Base-by-base conservation (phyloP, 305 asterid genomes). In the Fraxinus floribunda region DNA sequence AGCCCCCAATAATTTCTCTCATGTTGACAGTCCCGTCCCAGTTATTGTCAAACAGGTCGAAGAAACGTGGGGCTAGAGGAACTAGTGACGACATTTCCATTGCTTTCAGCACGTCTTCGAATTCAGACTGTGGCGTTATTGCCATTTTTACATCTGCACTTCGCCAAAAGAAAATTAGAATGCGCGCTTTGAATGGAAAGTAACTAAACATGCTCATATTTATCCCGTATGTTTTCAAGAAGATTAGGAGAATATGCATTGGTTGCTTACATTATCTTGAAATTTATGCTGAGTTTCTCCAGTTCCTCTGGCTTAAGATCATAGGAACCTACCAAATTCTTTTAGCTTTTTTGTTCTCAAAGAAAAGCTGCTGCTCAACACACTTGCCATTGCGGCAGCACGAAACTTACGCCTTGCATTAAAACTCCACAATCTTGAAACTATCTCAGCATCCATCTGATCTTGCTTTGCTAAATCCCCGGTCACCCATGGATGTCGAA, bases 341-440 rank as follows among this genome's bases (percentile, higher is more conserved):
- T 94, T 92, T 79, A 94, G 91, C 77, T 91, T 94, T 64, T 92
- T 91, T 10, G 85, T 86, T 82, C 92, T 90, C 87, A 91, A 81
- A 2, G 94, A 91, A 81, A 94, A 91, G 85, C 95, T 90, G 82
- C 92, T 94, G 88, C 98, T 92, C 2, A 93, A 74, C 72, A 94
- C 89, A 76, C 97, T 94, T 7, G 98, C 98, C 92, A 94, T 90
- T 49, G 95, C 97, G 39, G 97, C 98, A 32, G 93, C 98, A 1
- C 96, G 95, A 62, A 94, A 93, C 84, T 94, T 94, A 60, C 98
- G 92, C 84, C 93, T 87, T 1, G 98, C 98, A 3, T 92, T 94
- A 83, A 94, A 92, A 46, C 92, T 91, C 66, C 90, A 92, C 77
- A 94, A 80, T 16, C 98, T 88, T 0, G 94, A 88, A 24, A 94